These are phyloP conservation scores for Phytophthora pini DNA, from an alignment of 352 stramenopile genomes.

Conservation along the genomic window DNA sequence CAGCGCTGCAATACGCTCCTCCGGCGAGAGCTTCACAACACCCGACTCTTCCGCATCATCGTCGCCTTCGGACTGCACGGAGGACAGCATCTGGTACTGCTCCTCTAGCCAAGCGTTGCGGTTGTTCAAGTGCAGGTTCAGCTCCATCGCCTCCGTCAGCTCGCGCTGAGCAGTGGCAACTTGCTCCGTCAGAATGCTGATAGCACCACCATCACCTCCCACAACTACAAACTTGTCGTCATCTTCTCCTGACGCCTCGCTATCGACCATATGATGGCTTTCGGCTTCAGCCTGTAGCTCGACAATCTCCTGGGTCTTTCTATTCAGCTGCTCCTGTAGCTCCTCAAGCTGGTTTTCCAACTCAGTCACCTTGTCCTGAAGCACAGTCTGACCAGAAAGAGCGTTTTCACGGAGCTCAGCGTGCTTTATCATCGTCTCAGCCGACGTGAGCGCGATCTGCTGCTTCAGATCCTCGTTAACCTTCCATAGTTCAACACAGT, in stretches of 20 bases:
- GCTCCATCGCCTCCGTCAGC: constrained; percentile 83
- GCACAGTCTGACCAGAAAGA: constrained; percentile 54
- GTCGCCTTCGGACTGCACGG: constrained; percentile 39
- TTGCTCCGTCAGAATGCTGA: constrained; percentile 77
- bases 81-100: constrained; percentile 59
- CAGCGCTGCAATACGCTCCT: constrained; percentile 38
- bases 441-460: constrained; percentile 63
- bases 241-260: constrained; percentile 29
- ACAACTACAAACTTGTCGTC: constrained; percentile 55
- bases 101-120: constrained; percentile 84
- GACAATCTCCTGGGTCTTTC: constrained; percentile 61
- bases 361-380: constrained; percentile 60
- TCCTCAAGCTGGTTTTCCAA: constrained; percentile 68
- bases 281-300: constrained; percentile 42
- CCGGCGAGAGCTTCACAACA: constrained; percentile 27
- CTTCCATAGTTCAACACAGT: constrained; percentile 82
- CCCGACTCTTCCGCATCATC: constrained; percentile 41
- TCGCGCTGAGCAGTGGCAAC: constrained; percentile 73
- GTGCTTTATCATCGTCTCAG: constrained; percentile 65
- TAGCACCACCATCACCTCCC: constrained; percentile 50
- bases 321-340: constrained; percentile 65
- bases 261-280: constrained; percentile 12
- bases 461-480: constrained; percentile 83
- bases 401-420: constrained; percentile 64
- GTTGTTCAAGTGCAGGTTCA: constrained; percentile 83